These are phyloP conservation scores for Daedalea quercina DNA, from an alignment of 768 basidiomycete species.

Conservation along the genomic window DNA sequence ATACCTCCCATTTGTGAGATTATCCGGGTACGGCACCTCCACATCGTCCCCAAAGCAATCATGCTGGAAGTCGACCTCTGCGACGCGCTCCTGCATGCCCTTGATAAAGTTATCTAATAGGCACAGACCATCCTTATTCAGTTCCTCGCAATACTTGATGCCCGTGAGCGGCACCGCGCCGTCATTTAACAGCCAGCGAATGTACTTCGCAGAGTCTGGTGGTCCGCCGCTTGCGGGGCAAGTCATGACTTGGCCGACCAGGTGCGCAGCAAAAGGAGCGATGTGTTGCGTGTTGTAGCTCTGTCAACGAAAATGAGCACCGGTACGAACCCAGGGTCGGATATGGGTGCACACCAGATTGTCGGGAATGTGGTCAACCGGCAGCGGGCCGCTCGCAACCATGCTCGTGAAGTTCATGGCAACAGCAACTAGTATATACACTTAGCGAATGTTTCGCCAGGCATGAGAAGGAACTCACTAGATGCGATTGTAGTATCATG, in stretches of 20 bases:
- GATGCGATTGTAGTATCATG: slow-evolving; percentile 40
- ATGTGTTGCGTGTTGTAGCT: slow-evolving; percentile 37
- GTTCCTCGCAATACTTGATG: slow-evolving; percentile 31
- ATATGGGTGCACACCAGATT: slow-evolving; percentile 20
- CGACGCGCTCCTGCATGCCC: slow-evolving; percentile 30
- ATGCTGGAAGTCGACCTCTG: slow-evolving; percentile 32
- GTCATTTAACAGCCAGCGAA: slow-evolving; percentile 44
- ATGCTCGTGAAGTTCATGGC: slow-evolving; percentile 41
- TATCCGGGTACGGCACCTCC: slow-evolving; percentile 17
- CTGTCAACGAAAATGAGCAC: slow-evolving; percentile 3
- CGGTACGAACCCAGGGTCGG: too few relatives aligned
- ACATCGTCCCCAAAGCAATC: slow-evolving; percentile 44
- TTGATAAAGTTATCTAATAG: slow-evolving; percentile 31
- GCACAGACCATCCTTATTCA: slow-evolving; percentile 37
- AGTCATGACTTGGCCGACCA: slow-evolving; percentile 39
- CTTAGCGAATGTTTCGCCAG: background rate
- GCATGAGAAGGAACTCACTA: slow-evolving; percentile 16
- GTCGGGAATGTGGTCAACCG: slow-evolving; percentile 28
- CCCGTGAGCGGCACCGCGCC: slow-evolving; percentile 39
- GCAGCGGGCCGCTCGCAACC: slow-evolving; percentile 34
- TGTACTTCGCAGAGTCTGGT: slow-evolving; percentile 21
- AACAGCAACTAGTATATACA: slow-evolving; percentile 27
- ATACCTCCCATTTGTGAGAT: background rate
- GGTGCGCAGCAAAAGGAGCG: slow-evolving; percentile 41
- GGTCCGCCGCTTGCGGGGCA: slow-evolving; percentile 24